Percentiles rank a stretch among this genome's conserved stretches.
Conservation (phyloP, 2,329 filamentous ascomycete genomes). For the Sporothrix mexicana region DNA sequence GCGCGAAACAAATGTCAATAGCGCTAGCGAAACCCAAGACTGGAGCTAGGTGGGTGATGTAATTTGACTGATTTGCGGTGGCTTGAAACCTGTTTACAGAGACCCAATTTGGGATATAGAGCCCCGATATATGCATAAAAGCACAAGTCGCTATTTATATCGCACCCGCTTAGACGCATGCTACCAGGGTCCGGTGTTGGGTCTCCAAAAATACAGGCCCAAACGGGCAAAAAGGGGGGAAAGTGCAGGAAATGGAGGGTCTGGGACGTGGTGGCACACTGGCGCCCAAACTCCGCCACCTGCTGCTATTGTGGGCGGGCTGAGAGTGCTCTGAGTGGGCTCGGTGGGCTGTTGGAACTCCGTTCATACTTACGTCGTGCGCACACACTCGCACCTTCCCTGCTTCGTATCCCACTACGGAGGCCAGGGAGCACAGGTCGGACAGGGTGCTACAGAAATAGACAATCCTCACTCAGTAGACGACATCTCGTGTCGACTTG, state of each 20-base stretch:
- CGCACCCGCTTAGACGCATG: slow-evolving; percentile 1
- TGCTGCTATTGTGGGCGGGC: background rate
- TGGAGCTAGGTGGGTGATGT: slow-evolving; percentile 19
- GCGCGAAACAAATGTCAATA: slow-evolving; percentile 17
- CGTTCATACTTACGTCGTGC: slow-evolving; percentile 15
- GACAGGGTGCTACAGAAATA: slow-evolving; percentile 19
- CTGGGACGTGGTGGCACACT: slow-evolving; percentile 7
- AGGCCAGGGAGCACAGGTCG: background rate
- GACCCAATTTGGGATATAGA: background rate
- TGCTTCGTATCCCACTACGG: slow-evolving; percentile 9
- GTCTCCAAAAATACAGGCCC: slow-evolving; percentile 16
- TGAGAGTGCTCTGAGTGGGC: too few relatives aligned
- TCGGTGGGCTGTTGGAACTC: background rate
- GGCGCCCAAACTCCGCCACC: slow-evolving; percentile 27
- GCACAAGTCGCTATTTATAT: slow-evolving; percentile 1
- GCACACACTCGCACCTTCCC: background rate
- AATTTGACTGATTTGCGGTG: slow-evolving; percentile 19
- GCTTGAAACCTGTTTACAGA: slow-evolving; percentile 22
- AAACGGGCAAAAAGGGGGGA: slow-evolving; percentile 23
- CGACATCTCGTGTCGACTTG: slow-evolving; percentile 25
- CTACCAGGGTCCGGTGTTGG: background rate
- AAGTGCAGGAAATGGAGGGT: slow-evolving; percentile 1
- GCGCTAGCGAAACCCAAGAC: background rate
- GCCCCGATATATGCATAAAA: background rate
- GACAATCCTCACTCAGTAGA: slow-evolving; percentile 4